A percentile compares a stretch with the other conserved stretches of the same genome.
Conservation (phyloP, 2,329 filamentous ascomycete species). For the Cladosporium sp. region DNA sequence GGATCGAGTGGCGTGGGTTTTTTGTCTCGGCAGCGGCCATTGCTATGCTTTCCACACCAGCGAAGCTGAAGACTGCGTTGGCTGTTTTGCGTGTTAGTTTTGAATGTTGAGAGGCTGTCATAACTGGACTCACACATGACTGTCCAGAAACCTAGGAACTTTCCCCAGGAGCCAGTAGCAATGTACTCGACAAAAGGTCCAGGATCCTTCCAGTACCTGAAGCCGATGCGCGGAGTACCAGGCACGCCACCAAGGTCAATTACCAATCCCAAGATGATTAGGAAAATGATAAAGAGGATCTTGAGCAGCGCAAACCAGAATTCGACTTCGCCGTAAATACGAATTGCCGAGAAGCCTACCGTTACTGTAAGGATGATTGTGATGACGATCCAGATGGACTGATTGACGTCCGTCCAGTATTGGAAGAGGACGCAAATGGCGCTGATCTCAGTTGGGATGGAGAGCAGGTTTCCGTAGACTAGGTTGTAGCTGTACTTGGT, state of each 20-base stretch:
- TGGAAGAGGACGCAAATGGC: conserved; percentile 35
- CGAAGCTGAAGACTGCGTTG: conserved; percentile 28
- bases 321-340: conserved; percentile 50
- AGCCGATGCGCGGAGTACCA: conserved; percentile 42
- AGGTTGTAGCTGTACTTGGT: conserved; percentile 12
- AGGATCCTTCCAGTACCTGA: conserved; percentile 46
- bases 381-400: conserved; percentile 37
- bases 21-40: conserved; percentile 30
- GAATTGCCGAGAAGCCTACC: conserved; percentile 34
- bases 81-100: neutral
- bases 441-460: conserved; percentile 36
- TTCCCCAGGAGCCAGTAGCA: conserved; percentile 36
- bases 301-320: conserved; percentile 50
- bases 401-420: conserved; percentile 37
- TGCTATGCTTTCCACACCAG: conserved; percentile 28
- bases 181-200: conserved; percentile 47
- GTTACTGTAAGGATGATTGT: conserved; percentile 37
- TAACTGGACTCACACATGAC: conserved; percentile 22
- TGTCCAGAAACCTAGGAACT: conserved; percentile 45
- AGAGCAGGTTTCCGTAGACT: conserved; percentile 33
- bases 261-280: conserved; percentile 47
- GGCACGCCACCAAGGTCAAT: conserved; percentile 47
- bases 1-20: conserved; percentile 28
- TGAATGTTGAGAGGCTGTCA: neutral
- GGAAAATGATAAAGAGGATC: conserved; percentile 46